Percentiles rank a stretch among this genome's conserved stretches.
These are phyloP conservation scores for Ascochyta koolunga DNA, from an alignment of 2,329 filamentous ascomycete species.

Conservation along the genomic window DNA sequence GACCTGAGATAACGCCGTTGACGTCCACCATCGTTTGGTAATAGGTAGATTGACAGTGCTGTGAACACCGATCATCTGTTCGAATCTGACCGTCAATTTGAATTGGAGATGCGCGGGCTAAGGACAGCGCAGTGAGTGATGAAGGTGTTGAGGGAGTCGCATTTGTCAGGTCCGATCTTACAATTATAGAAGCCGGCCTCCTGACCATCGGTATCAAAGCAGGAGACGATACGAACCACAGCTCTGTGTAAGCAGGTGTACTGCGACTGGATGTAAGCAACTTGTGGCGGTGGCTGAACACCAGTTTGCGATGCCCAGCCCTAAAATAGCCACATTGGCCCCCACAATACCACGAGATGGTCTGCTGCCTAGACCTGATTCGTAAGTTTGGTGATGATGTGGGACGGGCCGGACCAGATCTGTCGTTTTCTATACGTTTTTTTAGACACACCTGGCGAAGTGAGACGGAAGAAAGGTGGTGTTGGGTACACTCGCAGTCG, in stretches of 20 bases:
- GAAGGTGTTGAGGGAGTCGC: neutral
- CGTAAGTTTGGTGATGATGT: constrained; percentile 12
- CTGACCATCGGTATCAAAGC: constrained; percentile 17
- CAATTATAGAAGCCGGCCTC: constrained; percentile 13
- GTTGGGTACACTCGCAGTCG: constrained; percentile 17
- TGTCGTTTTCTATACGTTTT: constrained; percentile 1
- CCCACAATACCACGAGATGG: constrained; percentile 19
- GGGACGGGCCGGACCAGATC: constrained; percentile 4
- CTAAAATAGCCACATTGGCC: constrained; percentile 20
- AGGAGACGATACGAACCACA: constrained; percentile 22
- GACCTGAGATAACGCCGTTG: constrained; percentile 20
- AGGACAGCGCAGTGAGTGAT: neutral
- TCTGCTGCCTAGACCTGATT: constrained; percentile 11
- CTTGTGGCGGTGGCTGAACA: constrained; percentile 16
- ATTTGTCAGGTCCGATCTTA: neutral
- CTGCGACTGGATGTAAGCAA: constrained; percentile 20
- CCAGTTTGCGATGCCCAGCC: constrained; percentile 21
- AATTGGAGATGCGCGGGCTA: neutral
- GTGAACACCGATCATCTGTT: neutral
- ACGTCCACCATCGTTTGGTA: constrained; percentile 20
- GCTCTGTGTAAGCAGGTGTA: constrained; percentile 21
- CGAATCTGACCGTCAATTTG: neutral
- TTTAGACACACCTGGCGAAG: neutral
- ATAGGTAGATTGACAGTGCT: too few relatives aligned
- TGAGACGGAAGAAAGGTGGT: constrained; percentile 6